These are phyloP conservation scores for Aschersonia sp. DNA, from an alignment of 2,329 filamentous ascomycete species.

Conservation along the genomic window DNA sequence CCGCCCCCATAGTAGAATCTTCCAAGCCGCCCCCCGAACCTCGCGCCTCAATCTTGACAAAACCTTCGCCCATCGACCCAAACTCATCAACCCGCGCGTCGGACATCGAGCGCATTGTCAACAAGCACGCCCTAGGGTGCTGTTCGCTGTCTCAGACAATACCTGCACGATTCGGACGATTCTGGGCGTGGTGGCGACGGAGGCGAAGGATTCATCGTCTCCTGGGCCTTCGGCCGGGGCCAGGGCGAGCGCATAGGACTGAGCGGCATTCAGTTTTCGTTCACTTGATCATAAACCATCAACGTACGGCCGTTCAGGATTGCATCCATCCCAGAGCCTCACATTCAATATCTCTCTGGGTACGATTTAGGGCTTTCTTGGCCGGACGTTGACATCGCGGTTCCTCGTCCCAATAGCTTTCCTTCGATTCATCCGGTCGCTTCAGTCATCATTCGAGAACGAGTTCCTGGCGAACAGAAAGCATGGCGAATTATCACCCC, in stretches of 20 bases:
- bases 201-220: constrained; percentile 29
- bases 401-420: background rate
- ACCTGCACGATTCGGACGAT: constrained; percentile 20
- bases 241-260: constrained; percentile 26
- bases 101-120: constrained; percentile 27
- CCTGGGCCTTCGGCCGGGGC: constrained; percentile 32
- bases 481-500: constrained; percentile 86
- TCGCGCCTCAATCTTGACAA: constrained; percentile 29
- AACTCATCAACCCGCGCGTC: constrained; percentile 38
- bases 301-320: constrained; percentile 5
- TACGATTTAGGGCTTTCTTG: background rate
- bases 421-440: constrained; percentile 7
- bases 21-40: constrained; percentile 22
- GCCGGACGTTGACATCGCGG: background rate
- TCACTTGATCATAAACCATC: constrained; percentile 18
- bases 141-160: constrained; percentile 19
- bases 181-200: constrained; percentile 28
- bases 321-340: too few relatives aligned
- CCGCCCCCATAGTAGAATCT: constrained; percentile 27
- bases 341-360: too few relatives aligned
- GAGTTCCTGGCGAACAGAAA: constrained; percentile 20
- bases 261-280: constrained; percentile 25
- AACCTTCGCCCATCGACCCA: constrained; percentile 20
- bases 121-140: constrained; percentile 12
- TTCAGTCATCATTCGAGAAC: background rate